Percentiles rank a stretch among this genome's conserved stretches.
These are phyloP conservation scores for Podila verticillata DNA, from an alignment of 192 early-diverging fungal species.

Conservation along the genomic window DNA sequence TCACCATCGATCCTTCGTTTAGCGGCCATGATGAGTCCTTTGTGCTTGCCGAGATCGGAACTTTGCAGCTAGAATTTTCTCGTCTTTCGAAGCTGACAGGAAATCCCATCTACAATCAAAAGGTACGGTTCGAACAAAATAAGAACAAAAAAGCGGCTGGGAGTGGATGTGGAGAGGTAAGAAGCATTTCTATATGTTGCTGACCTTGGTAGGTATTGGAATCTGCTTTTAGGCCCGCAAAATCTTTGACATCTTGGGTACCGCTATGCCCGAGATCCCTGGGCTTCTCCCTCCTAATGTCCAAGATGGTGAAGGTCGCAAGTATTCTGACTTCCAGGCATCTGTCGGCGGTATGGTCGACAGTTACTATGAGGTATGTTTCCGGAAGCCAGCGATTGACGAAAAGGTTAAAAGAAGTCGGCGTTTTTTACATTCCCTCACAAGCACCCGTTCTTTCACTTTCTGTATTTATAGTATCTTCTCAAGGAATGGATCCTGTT, in stretches of 20 bases:
- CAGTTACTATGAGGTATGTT: constrained; percentile 67
- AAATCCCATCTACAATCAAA: constrained; percentile 70
- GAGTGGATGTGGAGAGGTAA: constrained; percentile 43
- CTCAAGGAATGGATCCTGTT: constrained; percentile 64
- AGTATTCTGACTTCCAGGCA: constrained; percentile 23
- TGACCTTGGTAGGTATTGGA: constrained; percentile 30
- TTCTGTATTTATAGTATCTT: constrained; percentile 49
- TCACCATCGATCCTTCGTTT: constrained; percentile 11
- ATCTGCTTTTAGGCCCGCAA: constrained; percentile 19
- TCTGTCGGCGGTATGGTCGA: constrained; percentile 63
- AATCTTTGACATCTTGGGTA: constrained; percentile 24
- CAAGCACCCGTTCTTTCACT: background rate
- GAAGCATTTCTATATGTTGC: constrained; percentile 71
- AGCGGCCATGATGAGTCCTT: constrained; percentile 24
- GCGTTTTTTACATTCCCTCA: background rate
- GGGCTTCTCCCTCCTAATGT: constrained; percentile 13
- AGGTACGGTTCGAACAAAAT: constrained; percentile 43
- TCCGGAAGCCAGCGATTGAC: background rate
- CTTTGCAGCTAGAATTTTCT: constrained; percentile 85
- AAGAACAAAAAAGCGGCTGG: background rate
- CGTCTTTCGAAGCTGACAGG: constrained; percentile 84
- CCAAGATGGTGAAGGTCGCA: background rate
- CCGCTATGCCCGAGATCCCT: constrained; percentile 24
- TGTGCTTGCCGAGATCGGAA: constrained; percentile 76
- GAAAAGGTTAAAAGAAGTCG: background rate